phyloP scores from a whole-genome alignment of 176 grass and related monocot genomes.

The Juncus effusus region DNA sequence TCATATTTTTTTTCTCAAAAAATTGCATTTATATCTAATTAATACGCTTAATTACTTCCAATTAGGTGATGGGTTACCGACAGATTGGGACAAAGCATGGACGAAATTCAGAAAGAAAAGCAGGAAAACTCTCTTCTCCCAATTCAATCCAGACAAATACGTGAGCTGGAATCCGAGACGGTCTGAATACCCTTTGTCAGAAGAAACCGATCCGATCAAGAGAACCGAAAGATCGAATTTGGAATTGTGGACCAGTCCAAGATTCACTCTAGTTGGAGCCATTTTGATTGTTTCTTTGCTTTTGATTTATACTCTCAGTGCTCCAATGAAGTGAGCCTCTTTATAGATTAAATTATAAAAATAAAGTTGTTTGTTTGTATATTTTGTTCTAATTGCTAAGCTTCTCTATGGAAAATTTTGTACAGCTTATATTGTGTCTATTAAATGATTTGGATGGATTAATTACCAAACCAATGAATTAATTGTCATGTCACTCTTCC shows the following conservation, averaged over 20 bases:
- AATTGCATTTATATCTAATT: neutral
- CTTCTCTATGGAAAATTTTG: conserved; percentile 16
- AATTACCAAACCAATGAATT: neutral
- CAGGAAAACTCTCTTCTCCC: conserved; percentile 74
- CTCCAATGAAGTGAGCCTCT: conserved; percentile 59
- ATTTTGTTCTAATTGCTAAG: conserved; percentile 29
- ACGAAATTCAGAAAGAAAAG: conserved; percentile 61
- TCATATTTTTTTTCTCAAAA: neutral
- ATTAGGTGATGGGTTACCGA: conserved; percentile 63
- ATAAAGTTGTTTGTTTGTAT: conserved; percentile 35
- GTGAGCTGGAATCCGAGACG: conserved; percentile 79
- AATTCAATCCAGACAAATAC: conserved; percentile 74
- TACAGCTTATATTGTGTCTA: conserved; percentile 28
- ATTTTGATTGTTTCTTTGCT: conserved; percentile 70
- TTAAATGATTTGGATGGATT: conserved; percentile 11
- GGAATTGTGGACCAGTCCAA: conserved; percentile 83
- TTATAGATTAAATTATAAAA: conserved; percentile 11
- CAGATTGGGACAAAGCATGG: conserved; percentile 95
- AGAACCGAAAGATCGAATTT: conserved; percentile 84
- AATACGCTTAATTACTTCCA: neutral
- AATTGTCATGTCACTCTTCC: too few species aligned
- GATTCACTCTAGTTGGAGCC: conserved; percentile 72
- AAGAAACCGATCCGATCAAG: conserved; percentile 91
- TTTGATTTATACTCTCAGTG: conserved; percentile 64
- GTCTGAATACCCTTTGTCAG: conserved; percentile 71